phyloP scores from a whole-genome alignment of 2,329 filamentous ascomycete species.

The Aspergillus carbonarius region DNA sequence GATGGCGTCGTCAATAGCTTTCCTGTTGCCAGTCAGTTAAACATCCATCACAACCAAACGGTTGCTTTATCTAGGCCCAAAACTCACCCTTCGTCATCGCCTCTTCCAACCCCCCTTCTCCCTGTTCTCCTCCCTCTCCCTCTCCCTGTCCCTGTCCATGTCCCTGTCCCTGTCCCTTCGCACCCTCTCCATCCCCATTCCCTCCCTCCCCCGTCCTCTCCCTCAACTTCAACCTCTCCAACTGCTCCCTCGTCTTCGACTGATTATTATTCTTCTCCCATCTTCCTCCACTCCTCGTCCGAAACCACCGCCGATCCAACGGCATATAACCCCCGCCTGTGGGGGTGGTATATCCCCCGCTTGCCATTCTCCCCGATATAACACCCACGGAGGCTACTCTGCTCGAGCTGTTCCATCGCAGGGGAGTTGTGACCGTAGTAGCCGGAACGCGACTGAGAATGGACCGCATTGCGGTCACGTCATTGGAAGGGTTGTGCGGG shows the following conservation, averaged over 20 bases:
- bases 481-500: neutral
- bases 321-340: neutral
- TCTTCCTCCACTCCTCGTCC: neutral
- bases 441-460: neutral
- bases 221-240: conserved; percentile 40
- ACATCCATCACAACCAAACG: neutral
- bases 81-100: conserved; percentile 64
- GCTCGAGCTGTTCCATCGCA: neutral
- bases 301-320: neutral
- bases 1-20: conserved; percentile 80
- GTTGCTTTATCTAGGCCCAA: too few species aligned
- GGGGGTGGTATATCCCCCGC: neutral
- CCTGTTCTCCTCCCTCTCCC: conserved; percentile 20
- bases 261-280: neutral
- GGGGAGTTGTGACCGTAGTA: neutral
- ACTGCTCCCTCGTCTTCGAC: conserved; percentile 30
- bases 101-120: conserved; percentile 48
- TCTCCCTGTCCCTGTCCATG: conserved; percentile 16
- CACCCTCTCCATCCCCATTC: neutral
- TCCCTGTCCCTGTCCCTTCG: conserved; percentile 16
- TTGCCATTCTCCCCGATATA: neutral
- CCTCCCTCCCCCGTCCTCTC: conserved; percentile 18
- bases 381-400: neutral
- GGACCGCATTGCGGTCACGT: conserved; percentile 7
- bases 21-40: conserved; percentile 45